Evolutionary conservation across 1,139 yeast species (phyloP), one percentile per base, ranked within the genome.

Genomic region (Meyerozyma athensensis): DNA sequence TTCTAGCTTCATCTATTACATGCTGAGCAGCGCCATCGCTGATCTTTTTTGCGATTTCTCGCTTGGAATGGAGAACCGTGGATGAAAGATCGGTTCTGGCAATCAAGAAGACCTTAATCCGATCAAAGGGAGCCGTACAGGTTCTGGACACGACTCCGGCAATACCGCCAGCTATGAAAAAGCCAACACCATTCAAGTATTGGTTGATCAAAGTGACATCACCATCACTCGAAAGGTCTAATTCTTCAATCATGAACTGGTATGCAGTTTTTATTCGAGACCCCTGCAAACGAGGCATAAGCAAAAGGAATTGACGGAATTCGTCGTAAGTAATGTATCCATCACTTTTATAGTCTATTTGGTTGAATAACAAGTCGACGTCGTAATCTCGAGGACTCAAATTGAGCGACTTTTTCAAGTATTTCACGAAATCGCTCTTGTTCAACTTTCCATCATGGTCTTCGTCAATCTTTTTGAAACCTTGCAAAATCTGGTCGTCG

Each of bases 91-190:
- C 96, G 0, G 96, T 82, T 57, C 96, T 77, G 2, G 98, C 97
- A 54, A 92, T 92, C 40, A 92, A 67, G 51, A 86, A 92, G 14
- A 92, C 97, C 56, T 92, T 92, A 19, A 92, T 77, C 58, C 98
- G 74, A 59, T 92, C 98, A 51, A 92, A 86, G 9, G 98, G 98
- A 0, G 98, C 98, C 0, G 98, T 92, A 52, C 95, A 84, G 0
- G 97, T 89, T 62, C 98, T 78, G n/a, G 97, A 87, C 4, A 92
- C 84, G 5, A 92, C 98, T 2, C 98, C 98, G 0, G 97, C 86
- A 22, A 90, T 61, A 0, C 98, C 98, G 24, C 98, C 98, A 1
- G 97, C 96, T 24, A 89, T 61, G 53, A 92, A 92, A 56, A 79
- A 92, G 1, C 97, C 97, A 46, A 87, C 72, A 22, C 97, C 95